A percentile compares a stretch with the other conserved stretches of the same genome.
Evolutionary conservation across 352 stramenopile species (phyloP).

Genomic region (Globisporangium irregulare): DNA sequence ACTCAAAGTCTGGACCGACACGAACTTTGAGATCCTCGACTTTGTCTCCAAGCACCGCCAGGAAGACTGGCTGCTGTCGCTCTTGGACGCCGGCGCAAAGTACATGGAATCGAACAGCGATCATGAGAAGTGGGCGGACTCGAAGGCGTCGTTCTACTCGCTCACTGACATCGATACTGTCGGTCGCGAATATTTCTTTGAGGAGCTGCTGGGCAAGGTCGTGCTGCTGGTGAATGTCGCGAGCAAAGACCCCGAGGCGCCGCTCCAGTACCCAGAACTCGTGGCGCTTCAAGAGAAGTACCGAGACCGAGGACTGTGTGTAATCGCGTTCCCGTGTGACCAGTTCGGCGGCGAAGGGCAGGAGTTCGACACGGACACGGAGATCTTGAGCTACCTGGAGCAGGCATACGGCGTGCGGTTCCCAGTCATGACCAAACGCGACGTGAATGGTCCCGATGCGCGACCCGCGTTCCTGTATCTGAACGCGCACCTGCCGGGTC

Average conservation of each 20-base stretch:
- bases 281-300: conserved; percentile 50
- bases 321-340: conserved; percentile 77
- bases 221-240: conserved; percentile 78
- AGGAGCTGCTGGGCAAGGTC: conserved; percentile 35
- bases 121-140: background rate
- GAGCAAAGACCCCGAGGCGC: conserved; percentile 68
- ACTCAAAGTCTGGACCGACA: conserved; percentile 17
- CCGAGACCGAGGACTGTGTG: conserved; percentile 30
- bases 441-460: conserved; percentile 71
- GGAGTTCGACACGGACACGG: conserved; percentile 39
- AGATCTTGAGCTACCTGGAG: conserved; percentile 31
- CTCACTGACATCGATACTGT: conserved; percentile 12
- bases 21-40: conserved; percentile 12
- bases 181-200: conserved; percentile 21
- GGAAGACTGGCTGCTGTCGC: conserved; percentile 17
- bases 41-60: conserved; percentile 18
- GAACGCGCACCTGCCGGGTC: conserved; percentile 39
- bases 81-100: conserved; percentile 17
- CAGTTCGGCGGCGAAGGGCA: conserved; percentile 69
- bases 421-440: conserved; percentile 44
- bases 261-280: conserved; percentile 77
- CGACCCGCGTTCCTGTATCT: conserved; percentile 66
- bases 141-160: conserved; percentile 18
- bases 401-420: conserved; percentile 31
- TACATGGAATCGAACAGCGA: conserved; percentile 15